Conservation (phyloP, 73 alveolate species). For the Paramecium primaurelia region DNA sequence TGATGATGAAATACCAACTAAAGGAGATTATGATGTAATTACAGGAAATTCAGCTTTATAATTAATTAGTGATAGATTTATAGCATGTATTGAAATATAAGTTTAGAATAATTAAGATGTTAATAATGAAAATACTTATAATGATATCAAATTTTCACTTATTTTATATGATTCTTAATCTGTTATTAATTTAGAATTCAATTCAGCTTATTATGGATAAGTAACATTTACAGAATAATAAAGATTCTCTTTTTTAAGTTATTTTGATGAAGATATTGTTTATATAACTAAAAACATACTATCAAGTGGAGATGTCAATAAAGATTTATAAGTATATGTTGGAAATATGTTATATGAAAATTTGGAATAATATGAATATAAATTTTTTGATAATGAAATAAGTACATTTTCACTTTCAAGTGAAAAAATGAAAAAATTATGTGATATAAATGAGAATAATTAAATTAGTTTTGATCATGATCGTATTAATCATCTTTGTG, state of each 20-base stretch:
- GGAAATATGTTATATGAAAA: neutral
- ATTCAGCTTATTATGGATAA: neutral
- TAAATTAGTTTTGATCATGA: neutral
- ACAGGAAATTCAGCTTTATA: neutral
- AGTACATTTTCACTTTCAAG: neutral
- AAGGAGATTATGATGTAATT: neutral
- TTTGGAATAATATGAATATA: neutral
- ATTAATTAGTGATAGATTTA: neutral
- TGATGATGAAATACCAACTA: neutral
- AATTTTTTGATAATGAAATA: neutral
- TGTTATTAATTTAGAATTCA: neutral
- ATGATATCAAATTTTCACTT: neutral
- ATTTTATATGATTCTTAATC: neutral
- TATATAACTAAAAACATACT: neutral
- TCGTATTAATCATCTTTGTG: neutral
- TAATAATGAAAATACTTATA: neutral
- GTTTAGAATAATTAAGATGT: neutral
- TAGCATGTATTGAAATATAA: neutral
- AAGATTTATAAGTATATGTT: neutral
- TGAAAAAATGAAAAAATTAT: neutral
- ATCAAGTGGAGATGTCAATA: neutral
- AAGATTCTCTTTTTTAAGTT: neutral
- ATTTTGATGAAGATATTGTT: neutral
- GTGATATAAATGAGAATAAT: neutral
- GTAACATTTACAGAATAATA: neutral